Evolutionary conservation across 768 basidiomycete species (phyloP), one percentile per base, ranked within the genome.

Genomic region (Naganishia randhawae): DNA sequence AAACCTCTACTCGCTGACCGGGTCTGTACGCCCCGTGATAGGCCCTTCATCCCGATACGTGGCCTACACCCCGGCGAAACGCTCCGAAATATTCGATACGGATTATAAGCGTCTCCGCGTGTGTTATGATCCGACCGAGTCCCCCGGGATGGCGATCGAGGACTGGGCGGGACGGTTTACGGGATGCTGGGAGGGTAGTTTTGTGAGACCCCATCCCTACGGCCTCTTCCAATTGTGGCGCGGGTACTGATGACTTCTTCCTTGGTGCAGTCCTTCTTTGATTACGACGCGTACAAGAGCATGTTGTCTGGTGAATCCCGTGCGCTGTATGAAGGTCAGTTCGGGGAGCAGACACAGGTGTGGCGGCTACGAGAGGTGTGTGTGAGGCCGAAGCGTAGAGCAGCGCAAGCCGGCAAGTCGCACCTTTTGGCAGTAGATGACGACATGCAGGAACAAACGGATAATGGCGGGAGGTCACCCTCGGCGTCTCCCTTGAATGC

Each of bases 301-400:
- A 82, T 82, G 80, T 72, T 82, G 11, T 77, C 75, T 25, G 82
- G 82, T 0, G 73, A 78, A 42, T 45, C 90, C n/a, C 83, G 84
- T 8, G 91, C 89, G 10, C 80, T 95, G n/a, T 86, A 89, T 72
- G 85, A 86, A 50, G 88, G 88, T 51, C 82, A 87, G 54, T 86
- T 90, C 31, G 91, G 89, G 0, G 85, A 88, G 72, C 92, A 97
- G 78, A 86, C 85, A 19, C 93, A 96, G 75, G 91, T 91, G 0
- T 95, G 92, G 92, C 88, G 87, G 74, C 80, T 96, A 29, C 74
- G 51, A 10, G 76, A 79, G 66, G 77, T 76, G 10, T 77, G 66
- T 53, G 75, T 79, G 5, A 61, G 76, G 65, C 71, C 63, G 17
- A 73, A 63, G 25, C 39, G 53, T 2, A 6, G 35, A 11, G 51